Evolutionary conservation across 306 rosid genomes (phyloP), one percentile per base, ranked within the genome.

Genomic region (Malus asiatica): DNA sequence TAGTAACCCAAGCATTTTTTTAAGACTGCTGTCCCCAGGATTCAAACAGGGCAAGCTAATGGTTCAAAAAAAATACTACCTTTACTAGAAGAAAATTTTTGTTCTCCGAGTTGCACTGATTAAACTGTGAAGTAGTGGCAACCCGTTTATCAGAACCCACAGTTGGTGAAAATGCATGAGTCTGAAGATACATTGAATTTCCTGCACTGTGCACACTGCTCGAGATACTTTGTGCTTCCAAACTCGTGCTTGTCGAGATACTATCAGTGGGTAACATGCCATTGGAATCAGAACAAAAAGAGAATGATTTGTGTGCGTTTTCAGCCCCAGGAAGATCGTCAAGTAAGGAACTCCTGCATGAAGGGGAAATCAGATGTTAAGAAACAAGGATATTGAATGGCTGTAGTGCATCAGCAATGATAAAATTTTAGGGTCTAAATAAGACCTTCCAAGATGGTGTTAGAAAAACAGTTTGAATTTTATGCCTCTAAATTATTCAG

Each of bases 321-420:
- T 87, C 92, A 35, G 53, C 78, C 68, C 64, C 74, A 1, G 88
- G 87, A 70, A 78, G 77, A 84, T 88, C 93, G 67, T 83, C 92
- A 72, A 88, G 80, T 68, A 90, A 76, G 70, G 92, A 88, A 83
- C 82, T 82, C 89, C 97, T 92, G 87, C 87, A 85, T 79, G 66
- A 68, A 76, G 70, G 48, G 22, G 78, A 78, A 76, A n/a, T 27
- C 55, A 71, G 55, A 74, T 72, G 81, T 77, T 32, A 42, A 38
- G 22, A 70, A 74, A 82, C 78, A 80, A n/a, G 70, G 78, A 76
- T 58, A 84, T 74, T 86, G 89, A 87, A 86, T 65, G 78, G 73
- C 89, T 84, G 79, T 46, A 69, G 73, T 74, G 79, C 59, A 29
- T 64, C 52, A 79, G 63, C 71, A 59, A 68, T 45, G 30, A 80